A percentile compares a stretch with the other conserved stretches of the same genome.
Conservation (phyloP, 495 filamentous ascomycete genomes). For the Talaromyces trachyspermus region DNA sequence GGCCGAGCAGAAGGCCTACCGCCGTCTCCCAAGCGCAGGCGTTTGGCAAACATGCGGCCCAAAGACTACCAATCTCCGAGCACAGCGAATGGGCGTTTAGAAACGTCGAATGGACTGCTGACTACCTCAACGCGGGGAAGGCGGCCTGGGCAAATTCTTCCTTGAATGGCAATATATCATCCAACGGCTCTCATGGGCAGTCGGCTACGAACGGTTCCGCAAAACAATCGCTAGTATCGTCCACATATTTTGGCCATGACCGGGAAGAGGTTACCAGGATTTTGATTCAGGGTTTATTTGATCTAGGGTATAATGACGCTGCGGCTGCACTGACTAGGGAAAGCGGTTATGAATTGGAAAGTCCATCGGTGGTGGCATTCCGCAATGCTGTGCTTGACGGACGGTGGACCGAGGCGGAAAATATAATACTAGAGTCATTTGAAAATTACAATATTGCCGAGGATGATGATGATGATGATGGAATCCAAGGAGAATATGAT, state of each 20-base stretch:
- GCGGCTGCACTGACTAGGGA: conserved; percentile 67
- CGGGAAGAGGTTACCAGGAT: conserved; percentile 91
- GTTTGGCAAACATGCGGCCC: conserved; percentile 55
- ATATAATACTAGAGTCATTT: conserved; percentile 59
- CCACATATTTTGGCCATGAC: conserved; percentile 70
- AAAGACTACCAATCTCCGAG: conserved; percentile 39
- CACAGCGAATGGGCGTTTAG: conserved; percentile 40
- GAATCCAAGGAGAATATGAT: conserved; percentile 25
- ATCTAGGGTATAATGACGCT: conserved; percentile 76
- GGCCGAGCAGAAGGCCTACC: conserved; percentile 31
- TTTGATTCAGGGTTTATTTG: conserved; percentile 80
- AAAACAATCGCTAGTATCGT: conserved; percentile 25
- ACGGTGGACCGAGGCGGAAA: conserved; percentile 78
- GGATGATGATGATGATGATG: conserved; percentile 42
- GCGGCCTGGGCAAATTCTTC: conserved; percentile 32
- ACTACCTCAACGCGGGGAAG: conserved; percentile 22
- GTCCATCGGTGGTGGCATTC: conserved; percentile 74
- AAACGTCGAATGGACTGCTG: conserved; percentile 39
- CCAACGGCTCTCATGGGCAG: conserved; percentile 31
- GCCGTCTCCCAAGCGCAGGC: conserved; percentile 53
- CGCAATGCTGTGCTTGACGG: conserved; percentile 73
- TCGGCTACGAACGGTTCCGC: conserved; percentile 41
- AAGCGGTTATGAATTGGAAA: conserved; percentile 87
- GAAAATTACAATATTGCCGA: too few relatives aligned
- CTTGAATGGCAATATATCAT: conserved; percentile 47